A percentile compares a stretch with the other conserved stretches of the same genome.
Conservation (phyloP, 2,329 filamentous ascomycete genomes). For the Nakataea oryzae region DNA sequence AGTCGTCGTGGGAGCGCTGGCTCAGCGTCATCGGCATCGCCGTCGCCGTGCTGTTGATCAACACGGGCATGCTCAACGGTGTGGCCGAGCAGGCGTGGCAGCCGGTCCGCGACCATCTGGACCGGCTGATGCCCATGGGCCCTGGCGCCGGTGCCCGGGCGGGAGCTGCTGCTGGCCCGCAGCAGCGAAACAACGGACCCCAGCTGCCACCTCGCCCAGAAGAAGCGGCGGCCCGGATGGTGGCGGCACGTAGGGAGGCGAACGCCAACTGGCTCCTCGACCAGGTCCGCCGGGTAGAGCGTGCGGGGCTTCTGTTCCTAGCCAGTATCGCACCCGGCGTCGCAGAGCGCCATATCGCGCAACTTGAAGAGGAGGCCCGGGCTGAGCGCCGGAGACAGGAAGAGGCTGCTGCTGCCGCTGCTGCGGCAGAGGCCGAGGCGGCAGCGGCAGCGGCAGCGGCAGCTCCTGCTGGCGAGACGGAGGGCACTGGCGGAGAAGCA, state of each 20-base stretch:
- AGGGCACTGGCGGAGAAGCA: conserved; percentile 6
- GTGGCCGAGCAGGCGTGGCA: conserved; percentile 43
- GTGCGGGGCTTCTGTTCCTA: conserved; percentile 51
- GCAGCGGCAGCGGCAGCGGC: conserved; percentile 16
- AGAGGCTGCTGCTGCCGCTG: conserved; percentile 25
- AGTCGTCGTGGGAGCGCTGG: conserved; percentile 49
- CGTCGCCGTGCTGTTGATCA: conserved; percentile 44
- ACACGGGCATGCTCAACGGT: conserved; percentile 48
- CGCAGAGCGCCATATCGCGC: conserved; percentile 53
- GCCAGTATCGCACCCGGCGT: conserved; percentile 57
- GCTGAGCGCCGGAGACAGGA: conserved; percentile 32
- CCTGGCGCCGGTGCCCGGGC: conserved; percentile 8
- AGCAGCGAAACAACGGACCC: neutral
- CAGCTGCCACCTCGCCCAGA: conserved; percentile 22
- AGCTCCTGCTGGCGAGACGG: conserved; percentile 7
- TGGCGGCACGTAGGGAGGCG: conserved; percentile 31
- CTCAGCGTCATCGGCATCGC: conserved; percentile 43
- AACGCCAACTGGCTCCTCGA: conserved; percentile 39
- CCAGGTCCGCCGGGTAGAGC: conserved; percentile 43
- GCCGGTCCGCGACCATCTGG: conserved; percentile 47
- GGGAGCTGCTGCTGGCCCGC: neutral
- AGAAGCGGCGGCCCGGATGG: conserved; percentile 41
- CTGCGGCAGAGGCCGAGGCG: conserved; percentile 20
- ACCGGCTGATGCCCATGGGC: conserved; percentile 45
- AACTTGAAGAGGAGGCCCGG: conserved; percentile 41